Percentiles rank a stretch among this genome's conserved stretches.
phyloP scores from a whole-genome alignment of 257 asterid genomes.

The Solanum phureja region DNA sequence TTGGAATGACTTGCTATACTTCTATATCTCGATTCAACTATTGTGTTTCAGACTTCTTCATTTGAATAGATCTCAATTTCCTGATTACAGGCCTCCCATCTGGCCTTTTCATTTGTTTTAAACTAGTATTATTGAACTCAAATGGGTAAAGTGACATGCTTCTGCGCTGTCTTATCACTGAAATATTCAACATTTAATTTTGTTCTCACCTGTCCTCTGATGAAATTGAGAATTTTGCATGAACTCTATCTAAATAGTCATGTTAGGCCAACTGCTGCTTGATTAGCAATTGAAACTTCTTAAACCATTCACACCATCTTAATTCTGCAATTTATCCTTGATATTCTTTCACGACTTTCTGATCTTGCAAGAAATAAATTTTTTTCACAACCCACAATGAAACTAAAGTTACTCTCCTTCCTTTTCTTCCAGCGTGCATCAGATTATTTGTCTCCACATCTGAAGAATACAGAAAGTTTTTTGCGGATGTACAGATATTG shows the following conservation, averaged over 20 bases:
- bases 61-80: neutral
- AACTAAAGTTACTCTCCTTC: neutral
- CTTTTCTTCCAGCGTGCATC: conserved; percentile 64
- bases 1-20: neutral
- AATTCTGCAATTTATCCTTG: neutral
- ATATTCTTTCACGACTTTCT: neutral
- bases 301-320: neutral
- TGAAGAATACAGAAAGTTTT: conserved; percentile 52
- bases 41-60: neutral
- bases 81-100: neutral
- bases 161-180: neutral
- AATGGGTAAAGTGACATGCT: neutral
- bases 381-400: neutral
- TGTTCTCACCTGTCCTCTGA: neutral
- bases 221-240: neutral
- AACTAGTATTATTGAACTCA: neutral
- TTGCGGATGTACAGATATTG: conserved; percentile 63
- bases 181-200: neutral
- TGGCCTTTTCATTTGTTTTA: neutral
- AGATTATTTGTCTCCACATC: conserved; percentile 67
- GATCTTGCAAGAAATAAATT: neutral
- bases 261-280: neutral
- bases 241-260: neutral
- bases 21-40: neutral
- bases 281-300: neutral